phyloP scores from a whole-genome alignment of 1,139 yeast genomes.

The Hemisphaericaspora lyxosophila region DNA sequence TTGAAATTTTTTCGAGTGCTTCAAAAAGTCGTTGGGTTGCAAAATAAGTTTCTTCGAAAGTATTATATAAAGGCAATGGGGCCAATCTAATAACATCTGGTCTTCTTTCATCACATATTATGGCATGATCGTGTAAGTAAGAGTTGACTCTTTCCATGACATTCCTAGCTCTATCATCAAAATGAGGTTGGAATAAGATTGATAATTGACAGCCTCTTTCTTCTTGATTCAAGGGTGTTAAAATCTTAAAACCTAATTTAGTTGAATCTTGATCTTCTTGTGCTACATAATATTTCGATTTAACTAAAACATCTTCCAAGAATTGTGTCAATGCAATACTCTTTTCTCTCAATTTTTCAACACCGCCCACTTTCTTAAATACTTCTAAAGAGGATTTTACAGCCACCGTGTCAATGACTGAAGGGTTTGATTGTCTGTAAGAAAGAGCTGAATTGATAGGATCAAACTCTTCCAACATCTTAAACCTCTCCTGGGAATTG shows the following conservation, averaged over 20 bases:
- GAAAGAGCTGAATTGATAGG: constrained; percentile 85
- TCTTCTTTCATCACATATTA: constrained; percentile 83
- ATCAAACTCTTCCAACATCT: constrained; percentile 76
- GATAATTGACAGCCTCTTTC: constrained; percentile 85
- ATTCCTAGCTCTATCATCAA: constrained; percentile 33
- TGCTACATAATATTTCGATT: constrained; percentile 44
- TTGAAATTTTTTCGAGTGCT: constrained; percentile 24
- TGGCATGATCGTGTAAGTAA: constrained; percentile 55
- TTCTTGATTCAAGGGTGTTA: constrained; percentile 62
- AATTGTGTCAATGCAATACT: constrained; percentile 59
- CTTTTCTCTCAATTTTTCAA: constrained; percentile 53
- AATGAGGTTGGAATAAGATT: constrained; percentile 58
- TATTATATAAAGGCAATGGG: constrained; percentile 80
- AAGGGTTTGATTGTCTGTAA: constrained; percentile 89
- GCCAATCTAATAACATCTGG: constrained; percentile 87
- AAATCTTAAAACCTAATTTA: constrained; percentile 56
- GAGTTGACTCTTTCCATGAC: constrained; percentile 64
- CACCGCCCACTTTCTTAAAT: constrained; percentile 64
- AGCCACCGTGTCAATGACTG: constrained; percentile 79
- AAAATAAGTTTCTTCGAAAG: constrained; percentile 59
- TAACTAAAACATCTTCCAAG: constrained; percentile 47
- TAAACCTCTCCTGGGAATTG: constrained; percentile 63
- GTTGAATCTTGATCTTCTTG: constrained; percentile 20
- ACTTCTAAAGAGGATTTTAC: constrained; percentile 64
- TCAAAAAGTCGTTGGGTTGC: constrained; percentile 49